Percentiles rank a stretch among this genome's conserved stretches.
Conservation (phyloP, 2,329 filamentous ascomycete species). For the Claviceps pusilla region DNA sequence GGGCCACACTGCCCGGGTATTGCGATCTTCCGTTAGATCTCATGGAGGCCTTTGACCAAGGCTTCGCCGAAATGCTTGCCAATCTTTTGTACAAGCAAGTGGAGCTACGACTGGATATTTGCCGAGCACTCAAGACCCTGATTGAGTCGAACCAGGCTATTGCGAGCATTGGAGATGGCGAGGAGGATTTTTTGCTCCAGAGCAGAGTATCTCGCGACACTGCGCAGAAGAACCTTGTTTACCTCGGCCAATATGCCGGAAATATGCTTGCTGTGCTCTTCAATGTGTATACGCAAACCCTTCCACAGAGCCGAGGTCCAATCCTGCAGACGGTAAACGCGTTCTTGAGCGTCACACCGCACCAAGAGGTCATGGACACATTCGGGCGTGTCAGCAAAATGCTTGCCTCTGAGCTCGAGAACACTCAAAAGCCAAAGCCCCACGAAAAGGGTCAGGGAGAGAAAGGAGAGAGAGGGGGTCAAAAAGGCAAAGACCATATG, state of each 20-base stretch:
- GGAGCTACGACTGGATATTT: slow-evolving; percentile 74
- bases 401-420: slow-evolving; percentile 56
- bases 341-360: slow-evolving; percentile 76
- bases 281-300: slow-evolving; percentile 94
- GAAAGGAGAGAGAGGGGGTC: slow-evolving; percentile 35
- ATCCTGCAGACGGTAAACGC: slow-evolving; percentile 91
- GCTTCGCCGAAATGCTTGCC: slow-evolving; percentile 77
- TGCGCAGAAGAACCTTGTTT: slow-evolving; percentile 66
- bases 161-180: slow-evolving; percentile 47
- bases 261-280: slow-evolving; percentile 95
- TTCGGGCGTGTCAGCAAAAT: slow-evolving; percentile 77
- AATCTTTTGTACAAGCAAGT: slow-evolving; percentile 88
- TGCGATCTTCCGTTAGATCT: slow-evolving; percentile 83
- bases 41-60: slow-evolving; percentile 62
- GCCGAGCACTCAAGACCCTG: slow-evolving; percentile 68
- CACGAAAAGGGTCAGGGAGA: slow-evolving; percentile 47
- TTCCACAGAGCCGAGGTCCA: slow-evolving; percentile 79
- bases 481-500: slow-evolving; percentile 53
- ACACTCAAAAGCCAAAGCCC: slow-evolving; percentile 36
- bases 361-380: slow-evolving; percentile 65
- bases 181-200: slow-evolving; percentile 62
- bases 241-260: slow-evolving; percentile 63
- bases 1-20: slow-evolving; percentile 86
- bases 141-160: slow-evolving; percentile 87
- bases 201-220: slow-evolving; percentile 60